phyloP scores from a whole-genome alignment of 768 basidiomycete genomes.

The Coprinopsis sp. region DNA sequence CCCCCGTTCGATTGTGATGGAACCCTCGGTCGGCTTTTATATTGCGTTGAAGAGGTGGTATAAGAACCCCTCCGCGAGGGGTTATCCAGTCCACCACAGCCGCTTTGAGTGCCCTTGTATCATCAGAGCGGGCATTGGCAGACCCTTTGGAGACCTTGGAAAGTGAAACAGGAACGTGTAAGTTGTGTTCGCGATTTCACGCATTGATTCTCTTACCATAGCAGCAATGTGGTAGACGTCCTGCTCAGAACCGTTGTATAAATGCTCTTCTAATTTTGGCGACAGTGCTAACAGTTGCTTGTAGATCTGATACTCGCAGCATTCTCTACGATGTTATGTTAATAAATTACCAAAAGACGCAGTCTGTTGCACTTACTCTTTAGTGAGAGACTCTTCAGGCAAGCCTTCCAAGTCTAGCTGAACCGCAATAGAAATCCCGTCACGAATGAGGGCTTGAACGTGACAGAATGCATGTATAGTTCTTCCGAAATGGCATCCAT shows the following conservation, averaged over 20 bases:
- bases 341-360: too few species aligned
- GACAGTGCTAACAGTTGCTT: too few species aligned
- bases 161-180: neutral
- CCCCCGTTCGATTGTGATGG: constrained; percentile 21
- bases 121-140: constrained; percentile 19
- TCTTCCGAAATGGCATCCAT: constrained; percentile 1
- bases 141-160: constrained; percentile 21
- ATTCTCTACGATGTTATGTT: too few species aligned
- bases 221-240: neutral
- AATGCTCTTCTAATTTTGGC: too few species aligned
- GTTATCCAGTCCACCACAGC: constrained; percentile 20
- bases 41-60: constrained; percentile 1
- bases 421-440: neutral
- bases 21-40: constrained; percentile 9
- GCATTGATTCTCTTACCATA: neutral
- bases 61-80: neutral
- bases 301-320: too few species aligned
- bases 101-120: constrained; percentile 16
- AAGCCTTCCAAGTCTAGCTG: neutral
- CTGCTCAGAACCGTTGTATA: neutral
- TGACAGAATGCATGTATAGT: neutral
- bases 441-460: neutral
- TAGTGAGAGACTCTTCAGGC: neutral
- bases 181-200: neutral
- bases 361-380: neutral